Base-by-base conservation (phyloP, 169 alveolate genomes). In the Eimeria praecox region DNA sequence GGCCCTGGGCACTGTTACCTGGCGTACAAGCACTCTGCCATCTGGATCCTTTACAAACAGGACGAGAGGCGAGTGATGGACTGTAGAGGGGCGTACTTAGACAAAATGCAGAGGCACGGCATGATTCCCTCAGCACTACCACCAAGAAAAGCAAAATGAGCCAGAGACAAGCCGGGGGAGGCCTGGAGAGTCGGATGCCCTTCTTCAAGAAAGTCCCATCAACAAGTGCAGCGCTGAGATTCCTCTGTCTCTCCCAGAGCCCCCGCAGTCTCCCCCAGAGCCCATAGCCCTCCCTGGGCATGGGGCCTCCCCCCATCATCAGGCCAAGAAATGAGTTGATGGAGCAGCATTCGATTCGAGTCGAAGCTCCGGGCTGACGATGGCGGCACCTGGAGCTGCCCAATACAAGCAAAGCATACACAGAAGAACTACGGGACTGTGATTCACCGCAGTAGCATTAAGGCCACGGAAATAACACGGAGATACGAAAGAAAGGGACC, bases 261-360 rank as follows among this genome's bases (percentile, higher is more conserved):
- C 30, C 1, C 69, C 69, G n/a, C 69, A 3, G 69, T n/a, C n/a
- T 59, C 30, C 69, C 12, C 12, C 30, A 59, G 69, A 16, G 69
- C 69, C 20, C n/a, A 59, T 59, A 22, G 69, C 69, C 69, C 3
- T 59, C 69, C 0, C 27, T 59, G 69, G 69, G 69, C 69, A 4
- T 59, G 69, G 69, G 69, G 46, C 82, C 46, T 1, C 82, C 82
- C 40, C 46, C 49, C 82, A 71, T 71, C 46, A 54, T 73, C 85
- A 73, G 38, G 85, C 85, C 85, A 5, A 73, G 30, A 24, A 40
- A 38, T 35, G 30, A 33, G 52, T 27, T 8, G 75, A 40, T 49
- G 49, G 49, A 35, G 85, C 33, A 35, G 85, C 85, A 73, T 73
- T 73, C 85, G 85, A 73, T 73, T 73, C 30, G 85, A 73, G 33